phyloP scores from a whole-genome alignment of 148 eudicot species.

The Spergularia marina region DNA sequence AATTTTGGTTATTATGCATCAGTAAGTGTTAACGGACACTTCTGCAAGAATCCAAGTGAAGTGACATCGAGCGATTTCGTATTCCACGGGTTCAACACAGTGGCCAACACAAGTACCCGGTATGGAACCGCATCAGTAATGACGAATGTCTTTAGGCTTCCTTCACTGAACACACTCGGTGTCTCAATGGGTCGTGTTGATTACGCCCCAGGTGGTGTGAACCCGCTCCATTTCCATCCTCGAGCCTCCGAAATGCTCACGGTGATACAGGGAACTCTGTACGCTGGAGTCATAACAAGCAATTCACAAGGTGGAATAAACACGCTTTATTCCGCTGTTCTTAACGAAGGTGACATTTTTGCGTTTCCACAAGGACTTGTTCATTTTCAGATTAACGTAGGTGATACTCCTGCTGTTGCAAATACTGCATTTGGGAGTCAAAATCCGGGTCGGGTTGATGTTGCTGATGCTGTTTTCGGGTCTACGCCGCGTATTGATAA shows the following conservation, averaged over 20 bases:
- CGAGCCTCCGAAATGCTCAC: slow-evolving; percentile 19
- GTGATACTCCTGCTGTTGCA: background rate
- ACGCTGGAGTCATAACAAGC: slow-evolving; percentile 8
- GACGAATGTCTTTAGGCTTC: slow-evolving; percentile 7
- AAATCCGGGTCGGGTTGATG: slow-evolving; percentile 18
- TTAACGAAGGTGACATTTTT: slow-evolving; percentile 2
- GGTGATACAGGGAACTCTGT: slow-evolving; percentile 12
- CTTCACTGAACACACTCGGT: slow-evolving; percentile 22
- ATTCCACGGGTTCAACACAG: slow-evolving; percentile 12
- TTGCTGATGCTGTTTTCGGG: slow-evolving; percentile 12
- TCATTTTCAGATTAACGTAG: slow-evolving; percentile 12
- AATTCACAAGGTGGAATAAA: slow-evolving; percentile 4
- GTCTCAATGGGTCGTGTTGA: slow-evolving; percentile 13
- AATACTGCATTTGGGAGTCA: slow-evolving; percentile 13
- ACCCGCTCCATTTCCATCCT: slow-evolving; percentile 24
- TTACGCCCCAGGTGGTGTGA: slow-evolving; percentile 20
- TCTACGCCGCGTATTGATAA: background rate
- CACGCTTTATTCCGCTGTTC: background rate
- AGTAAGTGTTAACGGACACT: slow-evolving; percentile 17
- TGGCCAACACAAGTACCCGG: slow-evolving; percentile 13
- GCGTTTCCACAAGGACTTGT: slow-evolving; percentile 15
- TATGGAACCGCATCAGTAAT: slow-evolving; percentile 11
- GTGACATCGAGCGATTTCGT: slow-evolving; percentile 20
- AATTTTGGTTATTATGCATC: background rate
- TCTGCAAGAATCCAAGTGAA: slow-evolving; percentile 21